Evolutionary conservation across 1,139 yeast genomes (phyloP).

Genomic region (Debaryomycetaceae sp.): DNA sequence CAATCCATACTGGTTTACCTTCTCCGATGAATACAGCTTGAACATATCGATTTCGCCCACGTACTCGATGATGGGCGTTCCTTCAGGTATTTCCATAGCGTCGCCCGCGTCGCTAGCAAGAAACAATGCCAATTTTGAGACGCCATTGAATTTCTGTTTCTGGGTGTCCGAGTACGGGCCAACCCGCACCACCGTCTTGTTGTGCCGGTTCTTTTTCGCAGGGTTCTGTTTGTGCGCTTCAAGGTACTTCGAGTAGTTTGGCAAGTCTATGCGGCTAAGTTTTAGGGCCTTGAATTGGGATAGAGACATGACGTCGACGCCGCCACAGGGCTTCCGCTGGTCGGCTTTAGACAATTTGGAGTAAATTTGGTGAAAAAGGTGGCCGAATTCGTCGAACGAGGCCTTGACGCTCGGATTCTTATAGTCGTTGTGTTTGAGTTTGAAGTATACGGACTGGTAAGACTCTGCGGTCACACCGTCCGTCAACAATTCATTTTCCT

Average conservation of each 20-base stretch:
- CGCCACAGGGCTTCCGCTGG: constrained; percentile 5
- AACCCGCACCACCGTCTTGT: constrained; percentile 23
- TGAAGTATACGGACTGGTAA: constrained; percentile 41
- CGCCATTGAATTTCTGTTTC: constrained; percentile 61
- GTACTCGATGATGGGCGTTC: constrained; percentile 50
- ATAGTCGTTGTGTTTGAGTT: constrained; percentile 36
- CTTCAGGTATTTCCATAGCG: constrained; percentile 27
- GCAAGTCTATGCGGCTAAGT: constrained; percentile 20
- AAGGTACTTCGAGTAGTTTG: constrained; percentile 22
- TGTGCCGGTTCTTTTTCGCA: constrained; percentile 11
- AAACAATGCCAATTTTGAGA: constrained; percentile 59
- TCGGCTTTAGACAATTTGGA: constrained; percentile 6
- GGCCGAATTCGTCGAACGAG: constrained; percentile 14
- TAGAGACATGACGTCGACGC: constrained; percentile 15
- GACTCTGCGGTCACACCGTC: constrained; percentile 36
- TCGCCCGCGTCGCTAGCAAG: constrained; percentile 15
- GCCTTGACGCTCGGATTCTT: constrained; percentile 27
- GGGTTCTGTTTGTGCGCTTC: constrained; percentile 14
- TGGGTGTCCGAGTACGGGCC: constrained; percentile 43
- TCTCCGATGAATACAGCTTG: constrained; percentile 49
- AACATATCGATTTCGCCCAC: constrained; percentile 66
- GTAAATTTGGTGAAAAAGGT: constrained; percentile 8
- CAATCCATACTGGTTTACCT: constrained; percentile 64
- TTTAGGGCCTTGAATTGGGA: constrained; percentile 20
- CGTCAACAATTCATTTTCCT: constrained; percentile 27